Evolutionary conservation across 2,329 filamentous ascomycete genomes (phyloP), one percentile per base, ranked within the genome.

Genomic region (Hymenoscyphus salicellus): DNA sequence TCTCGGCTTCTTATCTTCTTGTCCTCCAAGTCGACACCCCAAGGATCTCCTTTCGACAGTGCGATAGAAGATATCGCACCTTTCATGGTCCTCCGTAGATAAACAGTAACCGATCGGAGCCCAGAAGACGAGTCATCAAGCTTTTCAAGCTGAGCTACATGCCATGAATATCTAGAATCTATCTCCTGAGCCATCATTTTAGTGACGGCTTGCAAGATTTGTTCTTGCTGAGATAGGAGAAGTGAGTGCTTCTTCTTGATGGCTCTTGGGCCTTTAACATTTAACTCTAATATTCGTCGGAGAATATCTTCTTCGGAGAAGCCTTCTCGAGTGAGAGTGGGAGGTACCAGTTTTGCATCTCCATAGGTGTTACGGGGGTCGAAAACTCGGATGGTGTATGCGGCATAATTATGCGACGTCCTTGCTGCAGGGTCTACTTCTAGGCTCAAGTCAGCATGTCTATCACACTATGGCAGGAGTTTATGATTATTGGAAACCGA

Each of bases 341-440:
- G 36, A n/a, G 57, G 41, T 16, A 49, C 43, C n/a, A 36, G 23
- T 17, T 28, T 57, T 36, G 28, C n/a, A 30, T 59, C 41, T 23
- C 57, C 62, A 58, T 32, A 59, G 17, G 32, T 49, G 32, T 36
- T 63, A 11, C 36, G 32, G n/a, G 62, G 52, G 3, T 41, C 56
- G 16, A 63, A 60, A 11, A 63, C 56, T 30, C 62, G 56, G 43
- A 63, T 57, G 7, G 62, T 63, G 32, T 63, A 63, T 23, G 62
- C 62, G 11, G 43, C 56, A 55, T 59, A 63, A 17, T 32, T 55
- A 23, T 49, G 46, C 14, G 46, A 52, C 10, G 46, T 52, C 3
- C 46, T 14, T 14, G 46, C 11, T 11, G 23, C 4, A 23, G 23
- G 10, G 4, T 52, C 46, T 52, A 3, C 5, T 23, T 52, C 20